These are phyloP conservation scores for Mycena latifolia DNA, from an alignment of 768 basidiomycete species.

Conservation along the genomic window DNA sequence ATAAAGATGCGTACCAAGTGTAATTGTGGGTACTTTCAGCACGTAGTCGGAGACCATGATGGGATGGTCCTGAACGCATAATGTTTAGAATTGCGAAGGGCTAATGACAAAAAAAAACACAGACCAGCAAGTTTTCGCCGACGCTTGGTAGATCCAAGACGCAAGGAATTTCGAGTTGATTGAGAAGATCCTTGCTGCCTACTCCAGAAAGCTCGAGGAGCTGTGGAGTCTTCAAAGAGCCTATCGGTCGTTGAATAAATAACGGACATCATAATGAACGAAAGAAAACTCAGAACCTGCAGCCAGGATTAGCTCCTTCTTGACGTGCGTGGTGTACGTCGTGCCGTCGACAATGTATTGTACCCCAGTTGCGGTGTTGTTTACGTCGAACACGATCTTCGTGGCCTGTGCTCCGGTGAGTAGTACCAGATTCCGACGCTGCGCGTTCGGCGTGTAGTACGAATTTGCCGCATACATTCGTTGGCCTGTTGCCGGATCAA, in stretches of 20 bases:
- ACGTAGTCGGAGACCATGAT: not conserved
- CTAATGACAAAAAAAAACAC: too few species aligned
- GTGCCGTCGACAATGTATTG: not conserved
- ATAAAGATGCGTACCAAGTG: not conserved
- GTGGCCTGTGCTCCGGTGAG: not conserved
- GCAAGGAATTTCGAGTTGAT: not conserved
- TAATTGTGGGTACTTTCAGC: not conserved
- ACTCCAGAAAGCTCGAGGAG: not conserved
- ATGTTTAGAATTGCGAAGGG: too few species aligned
- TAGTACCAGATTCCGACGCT: not conserved
- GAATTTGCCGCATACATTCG: not conserved
- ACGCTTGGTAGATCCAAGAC: not conserved
- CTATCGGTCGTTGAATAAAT: not conserved
- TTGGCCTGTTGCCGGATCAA: too few species aligned
- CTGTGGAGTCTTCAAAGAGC: not conserved
- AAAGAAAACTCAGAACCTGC: not conserved
- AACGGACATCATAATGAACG: too few species aligned
- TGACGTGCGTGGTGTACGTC: not conserved
- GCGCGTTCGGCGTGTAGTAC: not conserved
- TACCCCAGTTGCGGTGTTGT: not conserved
- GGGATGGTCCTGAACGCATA: conserved; percentile 1
- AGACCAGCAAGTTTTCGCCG: not conserved
- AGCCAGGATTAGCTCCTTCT: not conserved
- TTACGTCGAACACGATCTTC: not conserved
- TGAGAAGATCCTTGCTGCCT: not conserved